These are phyloP conservation scores for Phytophthora nicotianae DNA, from an alignment of 352 stramenopile genomes.

Conservation along the genomic window DNA sequence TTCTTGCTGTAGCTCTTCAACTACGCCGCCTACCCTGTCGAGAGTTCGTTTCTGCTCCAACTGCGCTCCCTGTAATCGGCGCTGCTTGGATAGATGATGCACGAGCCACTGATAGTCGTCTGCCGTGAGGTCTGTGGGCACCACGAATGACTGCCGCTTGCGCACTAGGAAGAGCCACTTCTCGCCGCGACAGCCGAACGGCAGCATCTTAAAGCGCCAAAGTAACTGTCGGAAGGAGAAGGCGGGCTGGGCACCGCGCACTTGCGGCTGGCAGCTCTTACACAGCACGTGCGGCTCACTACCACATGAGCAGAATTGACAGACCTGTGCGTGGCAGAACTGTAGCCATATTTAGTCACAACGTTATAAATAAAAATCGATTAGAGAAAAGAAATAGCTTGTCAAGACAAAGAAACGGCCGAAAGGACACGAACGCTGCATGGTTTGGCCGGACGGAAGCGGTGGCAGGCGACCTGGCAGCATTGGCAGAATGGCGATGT, in stretches of 20 bases:
- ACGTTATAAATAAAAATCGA: conserved; percentile 16
- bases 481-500: conserved; percentile 38
- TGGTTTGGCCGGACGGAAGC: conserved; percentile 38
- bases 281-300: conserved; percentile 36
- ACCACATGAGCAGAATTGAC: conserved; percentile 51
- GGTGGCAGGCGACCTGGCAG: conserved; percentile 50
- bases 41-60: conserved; percentile 49
- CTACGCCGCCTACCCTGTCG: conserved; percentile 27
- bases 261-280: conserved; percentile 50
- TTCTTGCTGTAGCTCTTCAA: background rate
- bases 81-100: conserved; percentile 29
- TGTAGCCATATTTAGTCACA: conserved; percentile 24
- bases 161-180: conserved; percentile 57
- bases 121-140: conserved; percentile 32
- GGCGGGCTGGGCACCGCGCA: conserved; percentile 37
- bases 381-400: conserved; percentile 7
- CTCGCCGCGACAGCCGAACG: conserved; percentile 48
- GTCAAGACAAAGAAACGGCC: conserved; percentile 8
- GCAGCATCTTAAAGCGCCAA: conserved; percentile 56
- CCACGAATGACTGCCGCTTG: conserved; percentile 39
- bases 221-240: conserved; percentile 55
- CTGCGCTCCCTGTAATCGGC: conserved; percentile 17
- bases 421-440: conserved; percentile 44
- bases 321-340: conserved; percentile 46
- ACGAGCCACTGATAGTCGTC: conserved; percentile 46